These are phyloP conservation scores for Botrytis elliptica DNA, from an alignment of 2,329 filamentous ascomycete species.

Conservation along the genomic window DNA sequence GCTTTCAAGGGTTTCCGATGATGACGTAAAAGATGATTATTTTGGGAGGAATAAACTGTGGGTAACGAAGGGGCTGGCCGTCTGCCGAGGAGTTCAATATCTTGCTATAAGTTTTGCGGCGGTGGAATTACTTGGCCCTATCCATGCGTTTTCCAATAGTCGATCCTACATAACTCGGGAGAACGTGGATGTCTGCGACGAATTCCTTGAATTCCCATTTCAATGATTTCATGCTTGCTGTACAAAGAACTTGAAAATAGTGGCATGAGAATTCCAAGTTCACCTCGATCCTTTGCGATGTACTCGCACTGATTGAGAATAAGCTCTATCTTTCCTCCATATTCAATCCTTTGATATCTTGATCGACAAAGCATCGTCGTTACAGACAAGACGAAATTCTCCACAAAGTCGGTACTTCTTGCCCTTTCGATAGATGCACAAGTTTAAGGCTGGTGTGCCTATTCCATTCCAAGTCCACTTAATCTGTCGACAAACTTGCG, in stretches of 20 bases:
- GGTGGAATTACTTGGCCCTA: not conserved
- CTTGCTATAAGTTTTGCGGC: not conserved
- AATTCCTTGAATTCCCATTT: not conserved
- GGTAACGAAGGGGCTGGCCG: not conserved
- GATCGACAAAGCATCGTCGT: not conserved
- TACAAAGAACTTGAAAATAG: not conserved
- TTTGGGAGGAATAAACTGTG: not conserved
- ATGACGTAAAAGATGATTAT: not conserved
- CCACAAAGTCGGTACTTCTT: not conserved
- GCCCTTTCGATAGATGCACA: not conserved
- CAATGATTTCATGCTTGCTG: not conserved
- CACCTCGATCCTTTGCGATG: not conserved
- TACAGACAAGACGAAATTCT: not conserved
- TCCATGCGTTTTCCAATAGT: not conserved
- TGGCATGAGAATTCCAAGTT: not conserved
- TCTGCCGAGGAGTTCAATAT: not conserved
- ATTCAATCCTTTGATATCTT: not conserved
- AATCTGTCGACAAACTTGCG: not conserved
- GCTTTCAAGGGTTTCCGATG: conserved; percentile 5
- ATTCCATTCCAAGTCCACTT: not conserved
- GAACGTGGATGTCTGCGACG: not conserved
- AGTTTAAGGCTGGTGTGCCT: not conserved
- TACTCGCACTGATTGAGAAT: not conserved
- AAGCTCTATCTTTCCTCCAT: not conserved
- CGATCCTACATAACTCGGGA: not conserved